phyloP scores from a whole-genome alignment of 345 rosid genomes.

The Populus tremula region DNA sequence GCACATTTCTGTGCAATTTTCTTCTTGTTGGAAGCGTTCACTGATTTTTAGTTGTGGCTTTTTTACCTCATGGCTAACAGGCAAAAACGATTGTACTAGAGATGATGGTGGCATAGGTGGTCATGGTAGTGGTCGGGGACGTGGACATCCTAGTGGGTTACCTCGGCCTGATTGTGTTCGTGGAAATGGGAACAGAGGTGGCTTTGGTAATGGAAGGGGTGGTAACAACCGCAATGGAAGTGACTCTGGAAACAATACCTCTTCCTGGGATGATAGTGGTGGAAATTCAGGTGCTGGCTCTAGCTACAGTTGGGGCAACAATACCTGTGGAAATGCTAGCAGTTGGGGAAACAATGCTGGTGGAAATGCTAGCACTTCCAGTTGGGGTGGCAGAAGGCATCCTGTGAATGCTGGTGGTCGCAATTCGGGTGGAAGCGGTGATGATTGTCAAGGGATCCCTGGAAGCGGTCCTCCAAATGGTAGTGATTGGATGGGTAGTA shows the following conservation, averaged over 20 bases:
- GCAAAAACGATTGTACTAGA: background rate
- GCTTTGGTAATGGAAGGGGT: background rate
- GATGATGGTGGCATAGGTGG: background rate
- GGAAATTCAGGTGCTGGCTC: background rate
- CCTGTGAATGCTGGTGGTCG: background rate
- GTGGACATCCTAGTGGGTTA: background rate
- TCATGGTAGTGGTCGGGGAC: background rate
- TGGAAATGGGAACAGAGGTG: background rate
- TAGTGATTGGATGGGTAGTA: background rate
- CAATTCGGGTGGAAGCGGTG: background rate
- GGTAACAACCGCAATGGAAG: background rate
- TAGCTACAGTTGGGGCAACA: background rate
- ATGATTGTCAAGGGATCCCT: background rate
- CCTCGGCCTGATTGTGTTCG: background rate
- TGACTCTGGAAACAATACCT: background rate
- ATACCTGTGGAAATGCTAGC: background rate
- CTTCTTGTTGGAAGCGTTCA: too few species aligned
- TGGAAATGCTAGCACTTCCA: background rate
- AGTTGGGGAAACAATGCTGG: background rate
- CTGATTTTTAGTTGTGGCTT: background rate
- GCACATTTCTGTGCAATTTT: too few species aligned
- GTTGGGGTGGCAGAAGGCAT: background rate
- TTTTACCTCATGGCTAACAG: background rate
- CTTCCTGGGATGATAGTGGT: background rate
- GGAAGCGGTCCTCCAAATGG: conserved; percentile 12